Evolutionary conservation across 1,284 basidiomycete species (phyloP), one percentile per base, ranked within the genome.

Genomic region (Trichosporon asahii): DNA sequence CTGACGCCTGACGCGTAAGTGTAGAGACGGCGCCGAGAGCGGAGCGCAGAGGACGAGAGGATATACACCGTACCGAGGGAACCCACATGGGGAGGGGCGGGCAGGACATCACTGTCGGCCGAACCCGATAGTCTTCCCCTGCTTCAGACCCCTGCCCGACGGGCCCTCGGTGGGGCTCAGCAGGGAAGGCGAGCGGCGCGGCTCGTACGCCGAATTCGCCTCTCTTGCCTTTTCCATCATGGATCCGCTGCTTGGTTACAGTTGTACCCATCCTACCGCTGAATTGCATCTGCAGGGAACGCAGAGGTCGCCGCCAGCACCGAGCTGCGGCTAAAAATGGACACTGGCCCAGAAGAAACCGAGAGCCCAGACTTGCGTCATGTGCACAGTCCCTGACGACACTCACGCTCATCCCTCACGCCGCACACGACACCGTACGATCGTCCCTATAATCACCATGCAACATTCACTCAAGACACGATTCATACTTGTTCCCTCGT

Each of bases 401-500:
- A 23, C 49, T 53, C 49, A 53, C 49, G n/a, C 23, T 53, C 49
- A 23, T 23, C 49, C 9, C 44, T 46, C 44, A 46, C 31, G 6
- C 4, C 11, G 31, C 31, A 2, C 31, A 21, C 44, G 35, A 46
- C 6, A 21, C 44, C 44, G 44, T 46, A 33, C 31, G 31, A 33
- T 33, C 31, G 31, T 33, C 31, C 6, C 31, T 33, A 9, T 33
- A 6, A 33, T 8, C 31, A 33, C 35, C 14, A 55, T 61, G 25
- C 27, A n/a, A 31, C 60, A 2, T 21, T 8, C 40, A n/a, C 63
- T 67, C 70, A 73, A 73, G 72, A 73, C 72, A 72, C 67, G 69
- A 70, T 73, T 70, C 69, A 73, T 73, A 66, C 71, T 68, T 64
- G 49, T 65, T 27, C 64, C 71, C 46, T 67, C 69, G 66, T 73